Percentiles rank a stretch among this genome's conserved stretches.
phyloP scores from a whole-genome alignment of 2,329 filamentous ascomycete species.

The Clonostachys byssicola region DNA sequence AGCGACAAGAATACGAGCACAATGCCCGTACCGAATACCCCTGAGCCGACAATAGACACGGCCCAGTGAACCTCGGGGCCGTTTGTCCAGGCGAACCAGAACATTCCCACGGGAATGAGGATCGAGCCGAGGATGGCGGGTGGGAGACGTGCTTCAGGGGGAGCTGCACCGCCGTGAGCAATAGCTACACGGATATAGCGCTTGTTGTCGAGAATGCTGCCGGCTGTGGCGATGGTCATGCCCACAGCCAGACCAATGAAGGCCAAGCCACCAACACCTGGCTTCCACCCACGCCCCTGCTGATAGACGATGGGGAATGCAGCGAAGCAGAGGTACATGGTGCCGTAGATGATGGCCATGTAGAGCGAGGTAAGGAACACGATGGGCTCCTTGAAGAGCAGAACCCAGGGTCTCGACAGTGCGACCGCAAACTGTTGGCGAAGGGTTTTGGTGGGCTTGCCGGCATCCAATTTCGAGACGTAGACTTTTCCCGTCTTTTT shows the following conservation, averaged over 20 bases:
- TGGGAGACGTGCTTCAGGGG: conserved; percentile 60
- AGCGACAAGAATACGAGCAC: conserved; percentile 64
- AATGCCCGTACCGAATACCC: conserved; percentile 49
- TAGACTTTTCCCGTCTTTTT: conserved; percentile 51
- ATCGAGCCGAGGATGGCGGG: conserved; percentile 56
- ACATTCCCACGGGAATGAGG: conserved; percentile 54
- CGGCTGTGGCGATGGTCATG: conserved; percentile 51
- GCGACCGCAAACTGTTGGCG: conserved; percentile 47
- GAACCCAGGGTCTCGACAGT: conserved; percentile 58
- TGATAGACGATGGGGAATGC: conserved; percentile 62
- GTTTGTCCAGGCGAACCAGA: conserved; percentile 66
- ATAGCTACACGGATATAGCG: conserved; percentile 42
- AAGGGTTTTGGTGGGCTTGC: conserved; percentile 35
- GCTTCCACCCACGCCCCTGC: conserved; percentile 47
- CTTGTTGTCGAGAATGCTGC: conserved; percentile 48
- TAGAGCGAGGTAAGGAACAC: conserved; percentile 60
- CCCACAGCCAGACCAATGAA: conserved; percentile 63
- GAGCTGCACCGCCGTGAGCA: conserved; percentile 48
- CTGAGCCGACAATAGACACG: conserved; percentile 37
- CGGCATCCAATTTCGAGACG: conserved; percentile 40
- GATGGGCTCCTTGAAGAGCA: conserved; percentile 65
- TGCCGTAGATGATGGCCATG: conserved; percentile 55
- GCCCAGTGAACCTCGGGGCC: conserved; percentile 51
- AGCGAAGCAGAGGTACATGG: conserved; percentile 49
- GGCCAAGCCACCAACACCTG: conserved; percentile 54